Evolutionary conservation across 2,329 filamentous ascomycete genomes (phyloP).

Genomic region (Anisogramma anomala): DNA sequence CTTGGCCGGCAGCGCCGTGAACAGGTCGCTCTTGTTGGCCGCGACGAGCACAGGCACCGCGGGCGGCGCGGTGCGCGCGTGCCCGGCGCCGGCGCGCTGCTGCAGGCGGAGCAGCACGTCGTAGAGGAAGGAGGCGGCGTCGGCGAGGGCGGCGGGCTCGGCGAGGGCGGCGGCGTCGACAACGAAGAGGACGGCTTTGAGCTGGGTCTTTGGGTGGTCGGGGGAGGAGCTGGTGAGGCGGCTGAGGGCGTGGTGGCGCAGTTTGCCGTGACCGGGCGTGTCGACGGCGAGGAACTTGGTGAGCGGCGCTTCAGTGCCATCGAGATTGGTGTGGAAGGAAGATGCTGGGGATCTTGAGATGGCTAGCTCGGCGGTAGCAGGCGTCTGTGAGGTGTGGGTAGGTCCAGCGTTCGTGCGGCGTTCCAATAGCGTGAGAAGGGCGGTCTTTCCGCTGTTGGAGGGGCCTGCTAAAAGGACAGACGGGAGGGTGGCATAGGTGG

Average conservation of each 20-base stretch:
- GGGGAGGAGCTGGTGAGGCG: conserved; percentile 28
- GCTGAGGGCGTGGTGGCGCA: conserved; percentile 58
- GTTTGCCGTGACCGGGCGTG: conserved; percentile 91
- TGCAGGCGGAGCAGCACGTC: conserved; percentile 78
- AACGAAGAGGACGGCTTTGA: conserved; percentile 71
- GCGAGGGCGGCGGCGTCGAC: conserved; percentile 69
- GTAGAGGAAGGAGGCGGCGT: conserved; percentile 76
- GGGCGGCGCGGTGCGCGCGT: conserved; percentile 38
- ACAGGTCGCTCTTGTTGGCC: conserved; percentile 92
- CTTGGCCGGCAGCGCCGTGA: conserved; percentile 73
- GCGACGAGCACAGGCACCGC: conserved; percentile 69
- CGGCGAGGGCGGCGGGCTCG: conserved; percentile 49
- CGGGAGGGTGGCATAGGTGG: conserved; percentile 56
- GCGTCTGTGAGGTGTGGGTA: conserved; percentile 46
- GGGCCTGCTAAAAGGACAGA: conserved; percentile 74
- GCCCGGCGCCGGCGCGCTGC: conserved; percentile 38
- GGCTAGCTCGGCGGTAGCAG: conserved; percentile 43
- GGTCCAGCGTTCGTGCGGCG: conserved; percentile 35
- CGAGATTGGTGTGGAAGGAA: conserved; percentile 43
- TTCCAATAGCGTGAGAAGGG: conserved; percentile 65
- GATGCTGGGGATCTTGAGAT: conserved; percentile 35
- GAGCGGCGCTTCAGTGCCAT: conserved; percentile 42
- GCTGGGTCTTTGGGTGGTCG: conserved; percentile 30
- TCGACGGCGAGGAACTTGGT: conserved; percentile 69
- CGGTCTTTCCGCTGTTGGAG: conserved; percentile 75